Percentiles rank a stretch among this genome's conserved stretches.
phyloP scores from a whole-genome alignment of 805 yeast species.

The Sungouiozyma ichnusensis region DNA sequence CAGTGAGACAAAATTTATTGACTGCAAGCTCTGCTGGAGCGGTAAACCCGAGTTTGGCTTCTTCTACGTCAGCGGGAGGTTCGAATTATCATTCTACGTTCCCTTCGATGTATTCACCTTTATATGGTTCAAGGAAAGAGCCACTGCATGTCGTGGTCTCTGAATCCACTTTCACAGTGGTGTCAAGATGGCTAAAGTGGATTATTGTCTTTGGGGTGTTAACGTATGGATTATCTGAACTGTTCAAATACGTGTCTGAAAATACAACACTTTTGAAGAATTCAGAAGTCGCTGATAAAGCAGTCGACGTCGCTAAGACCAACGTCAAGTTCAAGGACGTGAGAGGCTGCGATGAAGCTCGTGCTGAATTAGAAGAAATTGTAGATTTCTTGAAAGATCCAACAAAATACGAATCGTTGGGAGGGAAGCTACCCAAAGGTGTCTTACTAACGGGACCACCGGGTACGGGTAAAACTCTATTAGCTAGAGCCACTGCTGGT shows the following conservation, averaged over 20 bases:
- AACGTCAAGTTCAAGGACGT: constrained; percentile 88
- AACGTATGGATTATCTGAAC: constrained; percentile 72
- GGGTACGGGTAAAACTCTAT: constrained; percentile 94
- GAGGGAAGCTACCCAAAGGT: constrained; percentile 97
- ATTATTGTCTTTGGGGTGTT: constrained; percentile 68
- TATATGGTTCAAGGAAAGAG: constrained; percentile 55
- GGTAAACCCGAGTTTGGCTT: constrained; percentile 22
- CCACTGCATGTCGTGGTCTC: constrained; percentile 92
- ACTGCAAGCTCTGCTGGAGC: constrained; percentile 30
- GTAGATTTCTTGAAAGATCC: constrained; percentile 98
- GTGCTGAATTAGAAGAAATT: constrained; percentile 92
- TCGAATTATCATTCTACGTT: constrained; percentile 19
- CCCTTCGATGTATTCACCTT: constrained; percentile 27
- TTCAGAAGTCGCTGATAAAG: constrained; percentile 61
- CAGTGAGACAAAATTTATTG: constrained; percentile 41
- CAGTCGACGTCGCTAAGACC: constrained; percentile 74
- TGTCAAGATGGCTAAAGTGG: constrained; percentile 86
- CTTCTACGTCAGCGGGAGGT: constrained; percentile 15
- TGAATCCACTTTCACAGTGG: constrained; percentile 67
- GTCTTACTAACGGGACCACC: constrained; percentile 96
- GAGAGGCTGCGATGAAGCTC: constrained; percentile 96
- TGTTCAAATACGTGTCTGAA: constrained; percentile 71
- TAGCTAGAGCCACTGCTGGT: constrained; percentile 97
- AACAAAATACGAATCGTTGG: constrained; percentile 87
- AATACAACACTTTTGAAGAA: constrained; percentile 57